phyloP scores from a whole-genome alignment of 208 protist species.

The Herpetomonas muscarum region DNA sequence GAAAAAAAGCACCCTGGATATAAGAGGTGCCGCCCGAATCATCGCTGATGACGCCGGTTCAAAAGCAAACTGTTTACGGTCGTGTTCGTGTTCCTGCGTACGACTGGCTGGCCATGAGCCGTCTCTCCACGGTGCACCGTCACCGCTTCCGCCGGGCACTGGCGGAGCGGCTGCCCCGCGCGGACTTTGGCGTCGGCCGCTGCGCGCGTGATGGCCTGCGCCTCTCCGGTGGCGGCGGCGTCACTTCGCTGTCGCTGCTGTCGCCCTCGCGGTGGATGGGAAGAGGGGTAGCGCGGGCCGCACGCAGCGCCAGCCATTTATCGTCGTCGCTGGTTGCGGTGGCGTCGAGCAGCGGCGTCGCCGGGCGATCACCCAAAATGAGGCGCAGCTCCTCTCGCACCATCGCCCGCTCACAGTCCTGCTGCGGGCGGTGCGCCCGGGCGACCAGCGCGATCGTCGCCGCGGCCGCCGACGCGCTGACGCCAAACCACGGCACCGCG shows the following conservation, averaged over 20 bases:
- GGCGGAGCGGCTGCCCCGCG: too few species aligned
- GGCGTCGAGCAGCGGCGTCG: background rate
- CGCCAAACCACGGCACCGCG: slow-evolving; percentile 13
- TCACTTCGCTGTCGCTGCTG: background rate
- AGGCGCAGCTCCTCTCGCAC: slow-evolving; percentile 34
- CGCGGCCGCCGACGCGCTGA: slow-evolving; percentile 20
- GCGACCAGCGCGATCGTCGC: slow-evolving; percentile 15
- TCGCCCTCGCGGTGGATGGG: background rate
- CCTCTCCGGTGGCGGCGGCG: background rate
- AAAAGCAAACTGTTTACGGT: too few species aligned
- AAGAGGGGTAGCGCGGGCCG: background rate
- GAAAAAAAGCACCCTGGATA: too few species aligned
- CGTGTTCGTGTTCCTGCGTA: too few species aligned
- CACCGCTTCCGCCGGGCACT: too few species aligned
- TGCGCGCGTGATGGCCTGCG: too few species aligned
- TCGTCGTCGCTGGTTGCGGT: background rate
- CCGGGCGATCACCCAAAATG: slow-evolving; percentile 16
- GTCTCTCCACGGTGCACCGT: too few species aligned
- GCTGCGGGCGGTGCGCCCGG: slow-evolving; percentile 20
- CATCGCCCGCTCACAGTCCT: slow-evolving; percentile 20
- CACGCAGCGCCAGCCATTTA: background rate
- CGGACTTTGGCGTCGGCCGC: too few species aligned
- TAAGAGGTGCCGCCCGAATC: too few species aligned
- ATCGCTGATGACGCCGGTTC: too few species aligned
- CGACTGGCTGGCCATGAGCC: too few species aligned